Evolutionary conservation across 2,329 filamentous ascomycete species (phyloP).

Genomic region (Penicillium sp.): DNA sequence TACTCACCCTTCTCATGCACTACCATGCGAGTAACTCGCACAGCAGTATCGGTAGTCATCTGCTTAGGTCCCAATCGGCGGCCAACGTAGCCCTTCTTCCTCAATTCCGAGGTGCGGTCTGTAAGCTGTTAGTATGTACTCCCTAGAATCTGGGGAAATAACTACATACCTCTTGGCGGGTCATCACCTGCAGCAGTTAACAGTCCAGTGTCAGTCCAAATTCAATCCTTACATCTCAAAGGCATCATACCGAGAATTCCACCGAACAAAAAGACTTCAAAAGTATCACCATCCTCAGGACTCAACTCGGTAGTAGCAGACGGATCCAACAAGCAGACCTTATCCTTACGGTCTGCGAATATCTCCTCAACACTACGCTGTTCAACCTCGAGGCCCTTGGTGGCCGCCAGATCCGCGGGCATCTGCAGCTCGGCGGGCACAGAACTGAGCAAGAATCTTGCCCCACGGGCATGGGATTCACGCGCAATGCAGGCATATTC

Average conservation of each 20-base stretch:
- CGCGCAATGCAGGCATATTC: slow-evolving; percentile 85
- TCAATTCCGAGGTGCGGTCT: slow-evolving; percentile 94
- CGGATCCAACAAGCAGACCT: slow-evolving; percentile 86
- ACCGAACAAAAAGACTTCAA: slow-evolving; percentile 92
- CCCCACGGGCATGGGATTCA: slow-evolving; percentile 66
- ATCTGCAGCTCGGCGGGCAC: slow-evolving; percentile 64
- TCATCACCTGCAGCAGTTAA: slow-evolving; percentile 66
- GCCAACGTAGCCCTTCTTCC: slow-evolving; percentile 87
- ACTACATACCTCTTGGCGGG: slow-evolving; percentile 72
- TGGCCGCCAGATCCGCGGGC: slow-evolving; percentile 57
- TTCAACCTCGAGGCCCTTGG: slow-evolving; percentile 66
- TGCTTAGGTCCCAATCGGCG: slow-evolving; percentile 85
- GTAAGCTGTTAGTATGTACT: slow-evolving; percentile 11
- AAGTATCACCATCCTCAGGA: slow-evolving; percentile 75
- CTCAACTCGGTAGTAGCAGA: slow-evolving; percentile 74
- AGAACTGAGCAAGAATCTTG: slow-evolving; percentile 76
- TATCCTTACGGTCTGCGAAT: slow-evolving; percentile 66
- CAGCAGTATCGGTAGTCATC: slow-evolving; percentile 98
- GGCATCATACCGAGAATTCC: slow-evolving; percentile 73
- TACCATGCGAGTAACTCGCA: slow-evolving; percentile 85
- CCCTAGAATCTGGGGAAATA: not conserved
- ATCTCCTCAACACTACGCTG: slow-evolving; percentile 76
- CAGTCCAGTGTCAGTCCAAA: slow-evolving; percentile 3
- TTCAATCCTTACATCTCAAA: not conserved
- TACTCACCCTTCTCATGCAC: slow-evolving; percentile 71